phyloP scores from a whole-genome alignment of 2,329 filamentous ascomycete genomes.

The Trichoderma brevicompactum region DNA sequence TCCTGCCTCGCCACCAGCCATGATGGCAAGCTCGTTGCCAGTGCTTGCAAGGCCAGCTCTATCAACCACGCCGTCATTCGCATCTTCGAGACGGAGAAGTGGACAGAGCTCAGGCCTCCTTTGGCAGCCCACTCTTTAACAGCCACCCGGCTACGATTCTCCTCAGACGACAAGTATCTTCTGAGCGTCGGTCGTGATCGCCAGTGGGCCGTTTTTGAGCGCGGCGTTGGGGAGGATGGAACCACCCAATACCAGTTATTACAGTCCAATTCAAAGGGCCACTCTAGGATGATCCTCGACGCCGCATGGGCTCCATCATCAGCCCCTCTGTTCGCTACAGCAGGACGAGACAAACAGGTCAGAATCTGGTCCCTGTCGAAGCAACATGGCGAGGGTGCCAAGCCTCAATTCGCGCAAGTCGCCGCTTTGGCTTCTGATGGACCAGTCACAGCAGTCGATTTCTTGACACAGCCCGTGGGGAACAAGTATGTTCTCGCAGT shows the following conservation, averaged over 20 bases:
- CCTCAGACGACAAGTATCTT: conserved; percentile 70
- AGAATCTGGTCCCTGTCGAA: conserved; percentile 65
- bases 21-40: conserved; percentile 78
- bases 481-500: conserved; percentile 54
- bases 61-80: conserved; percentile 93
- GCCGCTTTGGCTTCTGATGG: conserved; percentile 58
- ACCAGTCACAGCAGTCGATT: conserved; percentile 74
- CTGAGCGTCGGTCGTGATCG: conserved; percentile 90
- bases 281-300: conserved; percentile 90
- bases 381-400: conserved; percentile 36
- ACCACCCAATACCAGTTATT: conserved; percentile 58
- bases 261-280: conserved; percentile 77
- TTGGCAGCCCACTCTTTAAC: conserved; percentile 87
- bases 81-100: conserved; percentile 82
- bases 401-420: conserved; percentile 54
- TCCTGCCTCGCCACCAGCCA: conserved; percentile 80
- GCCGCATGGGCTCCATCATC: conserved; percentile 75
- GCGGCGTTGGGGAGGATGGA: conserved; percentile 44
- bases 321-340: conserved; percentile 74
- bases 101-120: conserved; percentile 85
- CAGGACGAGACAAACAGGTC: conserved; percentile 84
- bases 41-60: conserved; percentile 89
- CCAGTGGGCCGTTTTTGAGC: conserved; percentile 83
- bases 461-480: conserved; percentile 49
- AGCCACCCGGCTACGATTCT: conserved; percentile 81